Evolutionary conservation across 192 early-diverging fungal species (phyloP).

Genomic region (Coemansia sp.): DNA sequence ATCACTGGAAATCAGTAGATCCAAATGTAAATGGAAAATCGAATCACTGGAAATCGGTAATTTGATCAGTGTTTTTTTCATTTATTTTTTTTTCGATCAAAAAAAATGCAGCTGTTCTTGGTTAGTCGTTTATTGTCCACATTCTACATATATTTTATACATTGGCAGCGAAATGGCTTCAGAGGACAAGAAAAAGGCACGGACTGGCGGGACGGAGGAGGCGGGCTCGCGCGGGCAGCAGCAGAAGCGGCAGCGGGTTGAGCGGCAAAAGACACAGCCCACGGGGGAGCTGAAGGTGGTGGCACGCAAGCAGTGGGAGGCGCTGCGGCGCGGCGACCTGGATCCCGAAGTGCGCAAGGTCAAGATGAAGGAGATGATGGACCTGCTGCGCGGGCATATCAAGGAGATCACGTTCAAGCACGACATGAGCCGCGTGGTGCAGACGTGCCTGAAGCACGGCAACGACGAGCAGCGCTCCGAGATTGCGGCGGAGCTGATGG

Average conservation of each 20-base stretch:
- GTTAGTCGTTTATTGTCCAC: no score
- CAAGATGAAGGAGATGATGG: slow-evolving; percentile 83
- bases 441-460: slow-evolving; percentile 90
- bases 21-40: no score
- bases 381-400: slow-evolving; percentile 72
- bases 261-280: slow-evolving; percentile 47
- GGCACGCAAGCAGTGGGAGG: slow-evolving; percentile 85
- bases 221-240: slow-evolving; percentile 48
- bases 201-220: not conserved
- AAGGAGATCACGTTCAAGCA: slow-evolving; percentile 92
- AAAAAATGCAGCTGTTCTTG: not conserved
- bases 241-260: slow-evolving; percentile 50
- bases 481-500: slow-evolving; percentile 81
- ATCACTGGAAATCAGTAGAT: no score
- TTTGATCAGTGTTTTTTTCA: no score
- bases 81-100: not conserved
- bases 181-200: not conserved
- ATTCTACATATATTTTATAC: not conserved
- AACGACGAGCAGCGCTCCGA: slow-evolving; percentile 67
- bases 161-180: not conserved
- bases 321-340: slow-evolving; percentile 70
- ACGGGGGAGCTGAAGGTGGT: slow-evolving; percentile 66
- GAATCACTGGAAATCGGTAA: no score
- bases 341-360: slow-evolving; percentile 58
- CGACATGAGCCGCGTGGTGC: slow-evolving; percentile 91